phyloP scores from a whole-genome alignment of 768 basidiomycete genomes.

The Tremella yokohamensis region DNA sequence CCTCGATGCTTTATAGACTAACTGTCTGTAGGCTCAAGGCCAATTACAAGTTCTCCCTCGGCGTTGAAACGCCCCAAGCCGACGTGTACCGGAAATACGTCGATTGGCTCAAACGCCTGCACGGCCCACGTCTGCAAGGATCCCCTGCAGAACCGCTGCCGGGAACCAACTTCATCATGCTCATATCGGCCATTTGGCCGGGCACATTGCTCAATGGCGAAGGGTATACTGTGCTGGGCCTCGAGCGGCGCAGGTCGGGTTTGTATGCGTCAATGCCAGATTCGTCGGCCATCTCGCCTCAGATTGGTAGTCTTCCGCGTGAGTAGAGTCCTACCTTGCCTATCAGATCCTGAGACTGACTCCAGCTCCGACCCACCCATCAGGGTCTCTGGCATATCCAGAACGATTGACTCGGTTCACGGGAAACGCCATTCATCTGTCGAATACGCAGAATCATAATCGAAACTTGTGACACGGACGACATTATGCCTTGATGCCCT shows the following conservation, averaged over 20 bases:
- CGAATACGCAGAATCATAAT: too few species aligned
- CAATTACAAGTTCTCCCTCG: neutral
- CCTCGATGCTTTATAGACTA: neutral
- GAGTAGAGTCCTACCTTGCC: too few species aligned
- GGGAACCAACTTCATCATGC: neutral
- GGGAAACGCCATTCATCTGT: too few species aligned
- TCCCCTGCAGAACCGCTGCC: neutral
- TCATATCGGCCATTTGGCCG: neutral
- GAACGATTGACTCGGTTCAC: too few species aligned
- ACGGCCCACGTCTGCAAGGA: neutral
- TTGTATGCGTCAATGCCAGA: too few species aligned
- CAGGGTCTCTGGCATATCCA: too few species aligned
- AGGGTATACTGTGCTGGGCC: neutral
- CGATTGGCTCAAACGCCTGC: neutral
- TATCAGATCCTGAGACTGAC: too few species aligned
- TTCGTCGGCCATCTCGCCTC: too few species aligned
- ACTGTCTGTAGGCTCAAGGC: neutral
- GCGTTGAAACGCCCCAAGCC: neutral
- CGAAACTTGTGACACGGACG: too few species aligned
- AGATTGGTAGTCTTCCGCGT: too few species aligned
- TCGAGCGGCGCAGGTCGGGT: neutral
- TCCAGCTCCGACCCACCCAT: too few species aligned
- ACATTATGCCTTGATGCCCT: too few species aligned
- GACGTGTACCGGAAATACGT: neutral
- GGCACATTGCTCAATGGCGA: neutral